Percentiles rank a stretch among this genome's conserved stretches.
Conservation (phyloP, 164 flowering plant genomes). For the Macadamia integrifolia region DNA sequence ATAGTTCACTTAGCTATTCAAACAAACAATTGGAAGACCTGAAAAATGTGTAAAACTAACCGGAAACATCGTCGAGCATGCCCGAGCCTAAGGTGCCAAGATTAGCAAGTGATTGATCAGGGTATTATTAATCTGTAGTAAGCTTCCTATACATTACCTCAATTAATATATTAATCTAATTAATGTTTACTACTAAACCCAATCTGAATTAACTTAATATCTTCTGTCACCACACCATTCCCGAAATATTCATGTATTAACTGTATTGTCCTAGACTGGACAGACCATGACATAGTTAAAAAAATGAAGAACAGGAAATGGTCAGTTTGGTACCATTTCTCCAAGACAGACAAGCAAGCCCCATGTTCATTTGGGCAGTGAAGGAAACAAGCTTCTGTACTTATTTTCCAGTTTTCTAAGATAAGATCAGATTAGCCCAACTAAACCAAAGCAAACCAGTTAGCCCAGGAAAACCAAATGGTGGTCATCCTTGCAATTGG, state of each 20-base stretch:
- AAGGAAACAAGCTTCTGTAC: constrained; percentile 10
- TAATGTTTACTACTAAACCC: background rate
- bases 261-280: constrained; percentile 15
- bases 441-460: too few relatives aligned
- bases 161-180: background rate
- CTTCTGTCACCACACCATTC: constrained; percentile 3
- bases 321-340: constrained; percentile 15
- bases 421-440: too few relatives aligned
- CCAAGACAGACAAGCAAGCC: constrained; percentile 17
- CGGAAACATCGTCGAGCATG: background rate
- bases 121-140: background rate
- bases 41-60: background rate
- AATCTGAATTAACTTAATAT: background rate
- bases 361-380: constrained; percentile 21
- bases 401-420: background rate
- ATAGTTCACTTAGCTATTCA: too few relatives aligned
- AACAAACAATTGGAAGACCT: background rate
- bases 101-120: background rate
- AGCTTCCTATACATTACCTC: constrained; percentile 10
- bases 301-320: constrained; percentile 3
- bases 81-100: background rate
- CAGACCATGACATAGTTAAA: constrained; percentile 19
- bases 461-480: too few relatives aligned
- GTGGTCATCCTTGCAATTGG: too few relatives aligned
- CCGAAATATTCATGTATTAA: constrained; percentile 21